Percentiles rank a stretch among this genome's conserved stretches.
Evolutionary conservation across 441 rosid genomes (phyloP).

Genomic region (Gossypium schwendimanii): DNA sequence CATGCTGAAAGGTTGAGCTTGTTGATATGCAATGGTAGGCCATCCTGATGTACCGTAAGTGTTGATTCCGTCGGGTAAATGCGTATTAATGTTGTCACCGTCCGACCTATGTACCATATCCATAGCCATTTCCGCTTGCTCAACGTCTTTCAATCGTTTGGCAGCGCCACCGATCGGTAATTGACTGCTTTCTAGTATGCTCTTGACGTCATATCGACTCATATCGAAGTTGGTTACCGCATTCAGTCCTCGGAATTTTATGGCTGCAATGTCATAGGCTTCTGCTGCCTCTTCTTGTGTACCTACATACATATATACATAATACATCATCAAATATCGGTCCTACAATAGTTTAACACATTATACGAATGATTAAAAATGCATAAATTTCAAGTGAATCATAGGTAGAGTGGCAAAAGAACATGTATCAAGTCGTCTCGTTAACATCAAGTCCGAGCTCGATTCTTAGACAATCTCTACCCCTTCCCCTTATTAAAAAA

Average conservation of each 20-base stretch:
- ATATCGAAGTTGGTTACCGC: conserved; percentile 95
- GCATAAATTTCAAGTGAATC: too few species aligned
- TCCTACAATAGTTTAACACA: too few species aligned
- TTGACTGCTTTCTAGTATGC: conserved; percentile 79
- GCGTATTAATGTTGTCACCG: conserved; percentile 12
- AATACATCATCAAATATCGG: too few species aligned
- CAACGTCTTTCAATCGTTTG: conserved; percentile 52
- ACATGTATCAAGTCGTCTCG: too few species aligned
- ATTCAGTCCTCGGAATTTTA: conserved; percentile 79
- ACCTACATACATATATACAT: conserved; percentile 31
- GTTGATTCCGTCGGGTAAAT: conserved; percentile 23
- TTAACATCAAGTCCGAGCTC: too few species aligned
- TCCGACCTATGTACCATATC: conserved; percentile 13
- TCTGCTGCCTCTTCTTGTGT: conserved; percentile 98
- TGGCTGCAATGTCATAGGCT: conserved; percentile 94
- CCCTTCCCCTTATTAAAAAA: too few species aligned
- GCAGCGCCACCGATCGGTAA: conserved; percentile 76
- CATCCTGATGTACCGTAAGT: conserved; percentile 23
- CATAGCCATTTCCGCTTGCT: conserved; percentile 27
- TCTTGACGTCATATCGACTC: conserved; percentile 77
- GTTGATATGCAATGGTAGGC: conserved; percentile 48
- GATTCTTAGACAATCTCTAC: too few species aligned
- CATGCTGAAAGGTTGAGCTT: conserved; percentile 27
- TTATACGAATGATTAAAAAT: too few species aligned
- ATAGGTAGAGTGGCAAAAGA: too few species aligned